Percentiles rank a stretch among this genome's conserved stretches.
phyloP scores from a whole-genome alignment of 331 rosid genomes.

The Telfairia occidentalis region DNA sequence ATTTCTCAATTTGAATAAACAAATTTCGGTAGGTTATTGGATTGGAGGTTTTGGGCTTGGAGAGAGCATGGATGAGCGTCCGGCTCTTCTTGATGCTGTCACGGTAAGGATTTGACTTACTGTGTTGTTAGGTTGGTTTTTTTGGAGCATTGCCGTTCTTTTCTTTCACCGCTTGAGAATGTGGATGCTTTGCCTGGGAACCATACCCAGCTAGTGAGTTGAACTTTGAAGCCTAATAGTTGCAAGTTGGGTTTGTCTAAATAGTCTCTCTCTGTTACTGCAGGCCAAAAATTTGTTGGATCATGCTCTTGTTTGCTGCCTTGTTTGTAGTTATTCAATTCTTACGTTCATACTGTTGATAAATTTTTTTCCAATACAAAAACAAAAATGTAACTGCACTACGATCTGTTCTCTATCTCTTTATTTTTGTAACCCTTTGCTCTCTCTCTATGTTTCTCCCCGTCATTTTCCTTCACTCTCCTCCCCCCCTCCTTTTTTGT shows the following conservation, averaged over 20 bases:
- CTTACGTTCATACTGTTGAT: background rate
- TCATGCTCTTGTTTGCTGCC: background rate
- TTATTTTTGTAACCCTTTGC: background rate
- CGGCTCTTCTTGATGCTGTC: slow-evolving; percentile 54
- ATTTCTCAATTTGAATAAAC: background rate
- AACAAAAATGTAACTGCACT: background rate
- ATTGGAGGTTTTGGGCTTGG: slow-evolving; percentile 96
- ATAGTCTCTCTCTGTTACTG: background rate
- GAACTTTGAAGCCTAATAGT: background rate
- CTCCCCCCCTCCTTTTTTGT: background rate
- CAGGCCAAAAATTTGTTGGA: background rate
- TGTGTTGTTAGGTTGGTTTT: background rate
- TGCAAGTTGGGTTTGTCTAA: background rate
- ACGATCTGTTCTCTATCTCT: background rate
- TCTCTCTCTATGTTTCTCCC: background rate
- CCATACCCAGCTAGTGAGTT: background rate
- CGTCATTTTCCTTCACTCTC: background rate
- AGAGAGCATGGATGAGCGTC: slow-evolving; percentile 73
- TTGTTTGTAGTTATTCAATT: background rate
- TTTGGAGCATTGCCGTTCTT: background rate
- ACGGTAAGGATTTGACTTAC: slow-evolving; percentile 32
- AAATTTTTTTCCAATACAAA: background rate
- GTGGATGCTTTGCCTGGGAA: background rate
- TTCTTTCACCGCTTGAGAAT: slow-evolving; percentile 2
- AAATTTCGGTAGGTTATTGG: slow-evolving; percentile 55